Evolutionary conservation across 192 early-diverging fungal genomes (phyloP).

Genomic region (Backusella tarrabulga): DNA sequence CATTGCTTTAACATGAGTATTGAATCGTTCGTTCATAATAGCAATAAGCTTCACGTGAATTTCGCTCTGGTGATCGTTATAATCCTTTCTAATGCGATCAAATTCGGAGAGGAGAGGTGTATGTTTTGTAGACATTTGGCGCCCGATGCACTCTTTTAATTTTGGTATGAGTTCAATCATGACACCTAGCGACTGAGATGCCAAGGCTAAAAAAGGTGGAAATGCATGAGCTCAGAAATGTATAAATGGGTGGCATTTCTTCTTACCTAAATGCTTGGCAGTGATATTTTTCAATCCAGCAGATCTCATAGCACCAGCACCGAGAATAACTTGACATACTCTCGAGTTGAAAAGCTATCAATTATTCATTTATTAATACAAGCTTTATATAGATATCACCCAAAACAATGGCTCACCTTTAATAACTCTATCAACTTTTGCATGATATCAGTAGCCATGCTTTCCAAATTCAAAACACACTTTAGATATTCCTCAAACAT

Average conservation of each 20-base stretch:
- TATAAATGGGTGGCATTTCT: neutral
- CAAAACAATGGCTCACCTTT: slow-evolving; percentile 50
- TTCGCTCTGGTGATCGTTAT: slow-evolving; percentile 86
- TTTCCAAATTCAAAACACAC: slow-evolving; percentile 77
- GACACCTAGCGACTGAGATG: slow-evolving; percentile 88
- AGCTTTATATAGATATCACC: neutral
- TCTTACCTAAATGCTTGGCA: slow-evolving; percentile 87
- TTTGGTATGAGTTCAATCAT: slow-evolving; percentile 88
- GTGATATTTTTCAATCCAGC: slow-evolving; percentile 97
- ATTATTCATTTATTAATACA: neutral
- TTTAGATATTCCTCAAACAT: slow-evolving; percentile 91
- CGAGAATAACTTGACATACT: slow-evolving; percentile 95
- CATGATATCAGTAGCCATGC: slow-evolving; percentile 81
- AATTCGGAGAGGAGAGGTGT: slow-evolving; percentile 83
- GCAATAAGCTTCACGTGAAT: slow-evolving; percentile 88
- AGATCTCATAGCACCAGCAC: slow-evolving; percentile 95
- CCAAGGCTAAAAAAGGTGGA: slow-evolving; percentile 59
- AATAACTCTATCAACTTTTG: slow-evolving; percentile 86
- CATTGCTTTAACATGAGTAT: slow-evolving; percentile 75
- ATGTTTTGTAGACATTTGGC: slow-evolving; percentile 76
- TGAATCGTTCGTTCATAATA: slow-evolving; percentile 93
- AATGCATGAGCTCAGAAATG: neutral
- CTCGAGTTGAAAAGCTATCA: slow-evolving; percentile 89
- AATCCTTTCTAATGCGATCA: slow-evolving; percentile 82
- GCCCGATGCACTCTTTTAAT: slow-evolving; percentile 71